Base-by-base conservation (phyloP, 2,329 filamentous ascomycete genomes). In the Xylariaceae sp. region DNA sequence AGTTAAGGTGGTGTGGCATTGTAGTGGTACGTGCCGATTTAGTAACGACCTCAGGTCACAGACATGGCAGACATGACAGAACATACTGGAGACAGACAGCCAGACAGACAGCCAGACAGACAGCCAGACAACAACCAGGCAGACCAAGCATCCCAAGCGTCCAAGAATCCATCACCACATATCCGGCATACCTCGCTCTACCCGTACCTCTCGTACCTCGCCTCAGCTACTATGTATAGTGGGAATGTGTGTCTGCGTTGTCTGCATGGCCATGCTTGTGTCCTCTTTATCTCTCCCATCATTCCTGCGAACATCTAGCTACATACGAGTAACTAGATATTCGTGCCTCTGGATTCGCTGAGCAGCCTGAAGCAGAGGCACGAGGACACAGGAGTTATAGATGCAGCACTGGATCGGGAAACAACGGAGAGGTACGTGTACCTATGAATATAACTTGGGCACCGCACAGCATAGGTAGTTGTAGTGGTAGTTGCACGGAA, bases 41-140 rank as follows among this genome's bases (percentile, higher is more conserved):
- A 44, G 62, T 64, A 64, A 64, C 62, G 49, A 30, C 23, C 3
- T 30, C 23, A 64, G 55, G 59, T 62, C 62, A 59, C 62, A 57
- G 47, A 53, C 51, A 56, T 17, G 47, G 17, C 30, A 10, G 23
- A 18, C 51, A 56, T 17, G 47, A 39, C 30, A 10, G 23, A 30
- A 30, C 23, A 30, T 30, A 30, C 23, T 30, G 3, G 23, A 30
- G 23, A 30, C 23, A 30, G 1, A 42, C 37, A 42, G 37, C 37
- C 49, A 17, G 34, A 17, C 23, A 30, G 1, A 42, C 37, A 42
- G 37, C 37, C 49, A 17, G 34, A 17, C 23, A 30, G 23, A 30
- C 23, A 30, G 5, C 23, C 23, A 30, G 23, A 30, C 23, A 37
- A 42, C 23, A 53, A 37, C 6, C 48, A 9, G 18, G 11, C 48